Evolutionary conservation across 2,329 filamentous ascomycete species (phyloP).

Genomic region (Venturia nashicola): DNA sequence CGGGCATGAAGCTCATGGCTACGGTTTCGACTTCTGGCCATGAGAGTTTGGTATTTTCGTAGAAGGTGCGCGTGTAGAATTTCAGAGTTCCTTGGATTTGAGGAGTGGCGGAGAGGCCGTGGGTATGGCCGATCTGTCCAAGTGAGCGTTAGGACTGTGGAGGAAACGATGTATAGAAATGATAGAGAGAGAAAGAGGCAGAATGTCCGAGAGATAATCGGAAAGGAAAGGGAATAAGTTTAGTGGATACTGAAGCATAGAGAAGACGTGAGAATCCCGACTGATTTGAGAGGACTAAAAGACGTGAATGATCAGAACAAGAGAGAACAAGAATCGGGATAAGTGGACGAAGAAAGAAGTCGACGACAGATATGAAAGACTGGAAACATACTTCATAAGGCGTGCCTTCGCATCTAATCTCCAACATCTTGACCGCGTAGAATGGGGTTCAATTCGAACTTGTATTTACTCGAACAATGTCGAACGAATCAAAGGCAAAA

Average conservation of each 20-base stretch:
- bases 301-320: no score
- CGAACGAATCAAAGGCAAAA: no score
- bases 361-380: no score
- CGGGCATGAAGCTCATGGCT: conserved; percentile 35
- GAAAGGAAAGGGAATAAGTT: no score
- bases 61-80: conserved; percentile 37
- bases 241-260: no score
- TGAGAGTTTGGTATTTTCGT: conserved; percentile 31
- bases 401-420: no score
- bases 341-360: background rate
- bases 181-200: background rate
- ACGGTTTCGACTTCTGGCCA: conserved; percentile 34
- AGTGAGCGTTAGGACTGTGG: background rate
- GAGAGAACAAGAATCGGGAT: no score
- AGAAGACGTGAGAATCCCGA: background rate
- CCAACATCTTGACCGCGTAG: no score
- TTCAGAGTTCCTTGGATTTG: conserved; percentile 31
- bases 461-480: no score
- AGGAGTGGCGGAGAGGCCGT: conserved; percentile 28
- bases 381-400: no score
- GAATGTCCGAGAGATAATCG: background rate
- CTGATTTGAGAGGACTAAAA: no score
- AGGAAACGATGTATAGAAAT: background rate
- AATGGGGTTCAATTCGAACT: no score
- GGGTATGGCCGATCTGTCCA: conserved; percentile 35